Evolutionary conservation across 2,329 filamentous ascomycete species (phyloP), one percentile per base, ranked within the genome.

Genomic region (Colletotrichum trifolii): DNA sequence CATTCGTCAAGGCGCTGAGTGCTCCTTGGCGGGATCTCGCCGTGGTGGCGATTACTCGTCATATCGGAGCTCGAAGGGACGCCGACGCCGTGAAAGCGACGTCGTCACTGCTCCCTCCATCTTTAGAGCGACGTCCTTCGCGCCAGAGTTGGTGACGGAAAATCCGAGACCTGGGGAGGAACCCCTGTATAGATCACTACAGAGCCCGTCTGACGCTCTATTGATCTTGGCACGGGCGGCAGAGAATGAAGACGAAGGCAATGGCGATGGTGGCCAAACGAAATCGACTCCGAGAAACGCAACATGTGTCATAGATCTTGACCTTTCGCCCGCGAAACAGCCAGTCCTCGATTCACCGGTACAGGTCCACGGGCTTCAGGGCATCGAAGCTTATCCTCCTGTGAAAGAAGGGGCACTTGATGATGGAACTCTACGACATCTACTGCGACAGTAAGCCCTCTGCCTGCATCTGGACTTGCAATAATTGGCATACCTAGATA

Each of bases 171-270:
- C 43, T 11, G n/a, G 43, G 15, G 54, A 56, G 25, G 9, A 56
- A 6, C 43, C 40, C 12, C 13, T 53, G 17, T 59, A 63, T 60
- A 39, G 48, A 11, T 25, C 50, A 25, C 59, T 66, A 1, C 63
- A 66, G 52, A 66, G 63, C 13, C 63, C 63, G 8, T 66, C 63
- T 15, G 59, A 66, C 53, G 59, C 59, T 7, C 25, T 66, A 25
- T 38, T 63, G 33, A 66, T 66, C 35, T 46, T 66, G 1, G 63
- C 63, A 9, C 58, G 62, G 12, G 52, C 59, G 12, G 59, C 49
- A 1, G 63, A 52, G 38, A 42, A 63, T 12, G 49, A 36, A 11
- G 48, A 58, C 2, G 43, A 47, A 13, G 43, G 33, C 7, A 11
- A 10, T 6, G 11, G 8, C 11, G 42, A 43, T 2, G 34, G 39